Evolutionary conservation across 176 grass and related monocot genomes (phyloP).

Genomic region (Juncus effusus): DNA sequence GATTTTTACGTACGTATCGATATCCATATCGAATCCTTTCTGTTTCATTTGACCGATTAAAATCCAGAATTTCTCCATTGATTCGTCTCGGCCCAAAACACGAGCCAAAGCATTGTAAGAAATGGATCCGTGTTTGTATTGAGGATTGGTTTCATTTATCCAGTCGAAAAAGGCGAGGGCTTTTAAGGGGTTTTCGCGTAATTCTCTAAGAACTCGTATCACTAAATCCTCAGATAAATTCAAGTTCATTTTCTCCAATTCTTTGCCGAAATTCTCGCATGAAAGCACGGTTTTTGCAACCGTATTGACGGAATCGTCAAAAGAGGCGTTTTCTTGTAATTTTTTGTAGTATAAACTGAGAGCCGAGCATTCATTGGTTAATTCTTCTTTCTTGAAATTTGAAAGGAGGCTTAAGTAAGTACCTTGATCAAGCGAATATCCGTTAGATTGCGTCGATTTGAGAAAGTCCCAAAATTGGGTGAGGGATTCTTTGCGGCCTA

Average conservation of each 20-base stretch:
- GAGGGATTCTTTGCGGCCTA: conserved; percentile 37
- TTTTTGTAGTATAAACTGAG: conserved; percentile 42
- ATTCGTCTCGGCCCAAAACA: conserved; percentile 57
- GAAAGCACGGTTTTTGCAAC: conserved; percentile 29
- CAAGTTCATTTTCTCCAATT: conserved; percentile 31
- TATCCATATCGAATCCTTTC: conserved; percentile 50
- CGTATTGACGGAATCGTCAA: conserved; percentile 13
- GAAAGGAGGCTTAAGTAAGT: conserved; percentile 67
- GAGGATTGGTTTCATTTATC: conserved; percentile 23
- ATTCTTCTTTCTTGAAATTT: conserved; percentile 63
- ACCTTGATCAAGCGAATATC: conserved; percentile 61
- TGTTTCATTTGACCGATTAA: conserved; percentile 59
- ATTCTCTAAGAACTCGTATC: conserved; percentile 50
- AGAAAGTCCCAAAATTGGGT: conserved; percentile 81
- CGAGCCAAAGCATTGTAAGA: conserved; percentile 72
- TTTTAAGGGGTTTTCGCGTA: conserved; percentile 42
- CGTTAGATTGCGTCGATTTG: conserved; percentile 50
- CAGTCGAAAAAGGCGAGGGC: conserved; percentile 77
- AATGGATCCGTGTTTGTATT: conserved; percentile 43
- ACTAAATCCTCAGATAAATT: conserved; percentile 47
- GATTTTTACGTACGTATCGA: conserved; percentile 85
- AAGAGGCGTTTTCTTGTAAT: conserved; percentile 10
- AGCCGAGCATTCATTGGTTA: conserved; percentile 41
- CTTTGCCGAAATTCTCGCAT: conserved; percentile 27
- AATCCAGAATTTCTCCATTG: conserved; percentile 52